phyloP scores from a whole-genome alignment of 2,329 filamentous ascomycete genomes.

The Colletotrichum shisoi region DNA sequence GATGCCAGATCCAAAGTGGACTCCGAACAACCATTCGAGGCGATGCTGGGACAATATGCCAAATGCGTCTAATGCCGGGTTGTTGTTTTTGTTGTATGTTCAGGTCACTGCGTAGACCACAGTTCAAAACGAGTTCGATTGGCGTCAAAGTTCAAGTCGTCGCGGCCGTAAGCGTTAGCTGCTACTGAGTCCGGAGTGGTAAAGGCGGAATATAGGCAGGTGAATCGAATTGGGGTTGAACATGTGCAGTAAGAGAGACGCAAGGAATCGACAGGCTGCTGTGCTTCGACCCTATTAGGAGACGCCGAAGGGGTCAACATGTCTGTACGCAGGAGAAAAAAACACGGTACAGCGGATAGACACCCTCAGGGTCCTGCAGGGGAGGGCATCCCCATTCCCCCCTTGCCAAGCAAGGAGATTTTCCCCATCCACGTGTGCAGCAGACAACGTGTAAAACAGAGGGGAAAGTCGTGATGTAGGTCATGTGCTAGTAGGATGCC shows the following conservation, averaged over 20 bases:
- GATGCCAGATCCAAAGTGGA: conserved; percentile 44
- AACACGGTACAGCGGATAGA: conserved; percentile 10
- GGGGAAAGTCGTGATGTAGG: conserved; percentile 2
- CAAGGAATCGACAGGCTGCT: conserved; percentile 39
- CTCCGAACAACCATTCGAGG: conserved; percentile 42
- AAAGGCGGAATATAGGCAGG: conserved; percentile 35
- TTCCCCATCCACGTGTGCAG: conserved; percentile 43
- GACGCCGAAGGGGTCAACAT: conserved; percentile 23
- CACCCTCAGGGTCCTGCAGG: conserved; percentile 4
- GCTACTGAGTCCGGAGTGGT: conserved; percentile 29
- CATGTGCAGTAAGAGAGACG: conserved; percentile 39
- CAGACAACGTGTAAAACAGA: conserved; percentile 41
- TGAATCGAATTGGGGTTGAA: conserved; percentile 37
- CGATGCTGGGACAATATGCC: conserved; percentile 42
- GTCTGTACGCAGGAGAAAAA: conserved; percentile 14
- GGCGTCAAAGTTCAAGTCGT: conserved; percentile 34
- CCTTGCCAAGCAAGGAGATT: conserved; percentile 28
- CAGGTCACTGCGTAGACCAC: conserved; percentile 33
- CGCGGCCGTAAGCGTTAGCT: conserved; percentile 37
- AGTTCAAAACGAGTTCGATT: conserved; percentile 38
- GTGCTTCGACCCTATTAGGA: conserved; percentile 39
- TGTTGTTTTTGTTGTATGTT: conserved; percentile 35
- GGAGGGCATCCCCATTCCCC: conserved; percentile 14
- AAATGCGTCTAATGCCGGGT: conserved; percentile 44
- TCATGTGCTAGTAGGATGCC: conserved; percentile 65